Evolutionary conservation across 352 stramenopile genomes (phyloP), one percentile per base, ranked within the genome.

Genomic region (Aphanomyces astaci): DNA sequence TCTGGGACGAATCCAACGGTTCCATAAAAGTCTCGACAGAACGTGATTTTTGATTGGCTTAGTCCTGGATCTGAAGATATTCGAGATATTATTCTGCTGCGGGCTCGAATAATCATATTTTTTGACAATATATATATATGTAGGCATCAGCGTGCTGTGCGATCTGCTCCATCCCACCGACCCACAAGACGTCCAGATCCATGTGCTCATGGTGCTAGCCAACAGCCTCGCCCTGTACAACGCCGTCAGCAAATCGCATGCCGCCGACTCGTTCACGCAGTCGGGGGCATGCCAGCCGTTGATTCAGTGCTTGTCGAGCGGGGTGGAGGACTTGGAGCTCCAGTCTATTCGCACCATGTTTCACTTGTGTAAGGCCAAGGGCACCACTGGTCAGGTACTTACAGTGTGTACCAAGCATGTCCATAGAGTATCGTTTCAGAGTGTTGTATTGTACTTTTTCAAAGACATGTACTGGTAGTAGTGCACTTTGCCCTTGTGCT

Each of bases 151-250:
- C 0, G 84, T 83, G 9, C 90, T 95, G 45, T 92, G 83, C 53
- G 73, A 87, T 15, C 51, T 95, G 36, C 71, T 93, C 0, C 70
- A 76, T 10, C 59, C 33, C 28, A 83, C 76, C 0, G 78, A 86
- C 27, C 70, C 80, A 0, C 78, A 84, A 55, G 75, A 82, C 17
- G 46, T 89, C 3, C 81, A 91, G 53, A 78, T 80, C 55, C 76
- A 74, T 2, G 66, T 76, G 11, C 68, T 95, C 3, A 82, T 92
- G 33, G 86, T 95, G 81, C 72, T 95, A 22, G 76, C 77, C 4
- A 91, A 90, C 60, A 66, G 92, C 24, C 78, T 93, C 56, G 81
- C 87, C 27, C 60, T 95, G 9, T 70, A 93, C 53, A 92, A 91
- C 48, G 83, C 79, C 1, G 82, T 80, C 1, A 89, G 90, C 49